phyloP scores from a whole-genome alignment of 2,329 filamentous ascomycete species.

The Aspergillus ibericus region DNA sequence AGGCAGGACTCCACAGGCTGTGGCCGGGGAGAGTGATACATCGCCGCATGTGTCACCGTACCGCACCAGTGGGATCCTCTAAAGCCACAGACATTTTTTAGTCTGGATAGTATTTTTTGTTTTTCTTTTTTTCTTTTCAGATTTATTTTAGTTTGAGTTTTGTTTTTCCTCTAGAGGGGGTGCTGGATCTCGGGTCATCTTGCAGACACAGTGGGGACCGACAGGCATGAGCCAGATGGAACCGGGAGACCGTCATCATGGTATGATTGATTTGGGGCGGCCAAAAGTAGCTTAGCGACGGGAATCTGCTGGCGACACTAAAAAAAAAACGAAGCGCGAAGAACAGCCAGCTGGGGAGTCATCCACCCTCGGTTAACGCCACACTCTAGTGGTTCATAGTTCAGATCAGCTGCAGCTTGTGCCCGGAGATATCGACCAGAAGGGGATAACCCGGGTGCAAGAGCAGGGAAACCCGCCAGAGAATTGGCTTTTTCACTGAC shows the following conservation, averaged over 20 bases:
- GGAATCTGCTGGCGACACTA: not conserved
- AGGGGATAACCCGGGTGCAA: not conserved
- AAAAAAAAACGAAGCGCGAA: not conserved
- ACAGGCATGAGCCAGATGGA: too few relatives aligned
- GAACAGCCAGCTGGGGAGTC: conserved; percentile 4
- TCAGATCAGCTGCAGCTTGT: not conserved
- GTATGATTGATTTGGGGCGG: conserved; percentile 5
- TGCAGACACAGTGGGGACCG: conserved; percentile 9
- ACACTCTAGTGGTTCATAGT: conserved; percentile 1
- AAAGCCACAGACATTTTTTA: not conserved
- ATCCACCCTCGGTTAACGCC: conserved; percentile 6
- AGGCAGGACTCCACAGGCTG: not conserved
- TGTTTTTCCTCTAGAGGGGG: not conserved
- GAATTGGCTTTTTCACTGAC: not conserved
- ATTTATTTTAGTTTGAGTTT: not conserved
- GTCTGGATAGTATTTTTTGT: too few relatives aligned
- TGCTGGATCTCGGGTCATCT: conserved; percentile 15
- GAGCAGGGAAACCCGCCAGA: not conserved
- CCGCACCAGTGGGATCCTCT: conserved; percentile 3
- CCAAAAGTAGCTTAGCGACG: not conserved
- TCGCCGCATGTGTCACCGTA: conserved; percentile 1
- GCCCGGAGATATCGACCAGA: conserved; percentile 5
- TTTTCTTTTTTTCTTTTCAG: not conserved
- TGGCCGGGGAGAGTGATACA: not conserved
- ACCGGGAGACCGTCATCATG: conserved; percentile 4